These are phyloP conservation scores for Mortierella sp. DNA, from an alignment of 371 early-diverging fungal species.

Conservation along the genomic window DNA sequence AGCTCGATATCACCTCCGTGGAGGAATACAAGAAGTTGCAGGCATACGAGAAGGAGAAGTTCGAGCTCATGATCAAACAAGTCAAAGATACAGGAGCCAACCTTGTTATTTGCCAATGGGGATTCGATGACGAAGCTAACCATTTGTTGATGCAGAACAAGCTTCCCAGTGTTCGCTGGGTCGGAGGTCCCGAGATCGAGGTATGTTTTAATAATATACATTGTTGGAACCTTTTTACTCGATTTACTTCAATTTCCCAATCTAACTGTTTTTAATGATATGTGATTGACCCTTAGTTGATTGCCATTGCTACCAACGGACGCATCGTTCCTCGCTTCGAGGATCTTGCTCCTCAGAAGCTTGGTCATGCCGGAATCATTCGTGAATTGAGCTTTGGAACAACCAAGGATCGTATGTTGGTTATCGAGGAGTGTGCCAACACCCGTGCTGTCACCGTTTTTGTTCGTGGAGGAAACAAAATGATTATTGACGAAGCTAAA, in stretches of 20 bases:
- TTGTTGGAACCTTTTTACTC: neutral
- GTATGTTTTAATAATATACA: constrained; percentile 42
- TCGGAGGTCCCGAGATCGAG: constrained; percentile 99
- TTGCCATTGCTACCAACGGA: constrained; percentile 99
- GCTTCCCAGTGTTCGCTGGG: constrained; percentile 99
- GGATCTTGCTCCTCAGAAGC: constrained; percentile 92
- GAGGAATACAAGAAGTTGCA: constrained; percentile 98
- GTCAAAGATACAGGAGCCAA: constrained; percentile 99
- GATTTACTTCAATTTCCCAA: neutral
- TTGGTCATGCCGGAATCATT: constrained; percentile 95
- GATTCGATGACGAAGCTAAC: constrained; percentile 99
- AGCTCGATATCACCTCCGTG: constrained; percentile 97
- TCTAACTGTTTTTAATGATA: neutral
- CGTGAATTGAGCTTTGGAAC: constrained; percentile 98
- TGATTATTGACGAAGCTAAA: constrained; percentile 99
- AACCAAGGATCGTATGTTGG: constrained; percentile 98
- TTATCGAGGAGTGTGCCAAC: constrained; percentile 99
- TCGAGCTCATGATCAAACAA: constrained; percentile 96
- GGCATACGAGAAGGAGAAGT: constrained; percentile 96
- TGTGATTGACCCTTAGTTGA: constrained; percentile 66
- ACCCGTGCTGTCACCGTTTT: constrained; percentile 98
- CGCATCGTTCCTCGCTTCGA: constrained; percentile 99
- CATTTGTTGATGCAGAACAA: constrained; percentile 98
- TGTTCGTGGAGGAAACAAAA: constrained; percentile 99
- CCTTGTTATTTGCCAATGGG: constrained; percentile 99